Evolutionary conservation across 2,329 filamentous ascomycete genomes (phyloP), one percentile per base, ranked within the genome.

Genomic region (Colletotrichum phormii): DNA sequence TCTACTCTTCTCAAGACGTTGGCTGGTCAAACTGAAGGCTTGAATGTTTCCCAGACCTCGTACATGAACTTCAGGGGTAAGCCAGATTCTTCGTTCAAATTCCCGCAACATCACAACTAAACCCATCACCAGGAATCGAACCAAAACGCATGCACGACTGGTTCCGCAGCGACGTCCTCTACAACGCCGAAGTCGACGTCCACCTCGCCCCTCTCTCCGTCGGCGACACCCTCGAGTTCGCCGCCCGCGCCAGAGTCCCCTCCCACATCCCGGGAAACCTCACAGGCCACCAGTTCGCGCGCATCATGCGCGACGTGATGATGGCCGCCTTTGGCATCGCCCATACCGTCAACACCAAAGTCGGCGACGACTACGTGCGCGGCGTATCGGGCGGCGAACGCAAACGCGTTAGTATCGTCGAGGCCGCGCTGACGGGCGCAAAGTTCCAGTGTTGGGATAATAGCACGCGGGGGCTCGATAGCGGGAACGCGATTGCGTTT

Each of bases 1-100:
- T 91, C 91, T 9, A 93, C 92, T 0, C 90, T 94, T 75, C 83
- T 94, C 66, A 93, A 93, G 79, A 89, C 91, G 2, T 35, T 75
- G 5, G 64, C 73, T 24, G 73, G 73, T 2, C 64, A 73, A 9
- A 75, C 71, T 0, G 61, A 79, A 4, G 79, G 79, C 0, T 73
- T 80, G 0, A 75, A 76, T 6, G 72, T 80, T 5, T 62, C 69
- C 1, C 33, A 75, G 0, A 73, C 79, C 0, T 75, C 79, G 0
- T 79, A 80, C 55, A 77, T 74, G 59, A 75, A 74, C 61, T 75
- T 75, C 9, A 51, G 71, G 55, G 73, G 73, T 74, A 6, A 3
- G 65, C 2, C 2, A 13, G 6, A 24, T 37, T 37, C 35, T 15
- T 37, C 5, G 12, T 37, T 6, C 13, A 37, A 13, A 37, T 0